Evolutionary conservation across 257 asterid genomes (phyloP).

Genomic region (Paraleonurus japonicus): DNA sequence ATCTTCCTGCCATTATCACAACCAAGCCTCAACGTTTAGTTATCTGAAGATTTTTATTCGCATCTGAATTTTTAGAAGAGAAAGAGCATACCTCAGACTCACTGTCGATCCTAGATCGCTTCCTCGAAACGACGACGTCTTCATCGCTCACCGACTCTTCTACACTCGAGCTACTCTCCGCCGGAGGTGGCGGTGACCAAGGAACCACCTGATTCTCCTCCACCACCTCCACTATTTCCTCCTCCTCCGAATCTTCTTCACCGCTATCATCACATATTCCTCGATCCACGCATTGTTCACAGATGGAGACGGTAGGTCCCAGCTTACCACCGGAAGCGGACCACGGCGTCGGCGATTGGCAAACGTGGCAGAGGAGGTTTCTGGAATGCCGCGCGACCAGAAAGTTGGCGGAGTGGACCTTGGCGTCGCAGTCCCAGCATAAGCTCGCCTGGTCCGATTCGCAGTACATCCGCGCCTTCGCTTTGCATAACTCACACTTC

Average conservation of each 20-base stretch:
- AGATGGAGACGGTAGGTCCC: conserved; percentile 50
- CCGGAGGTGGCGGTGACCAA: conserved; percentile 52
- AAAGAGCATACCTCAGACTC: conserved; percentile 30
- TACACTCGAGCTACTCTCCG: conserved; percentile 38
- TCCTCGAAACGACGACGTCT: conserved; percentile 26
- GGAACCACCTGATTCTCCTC: conserved; percentile 59
- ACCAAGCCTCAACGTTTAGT: not conserved
- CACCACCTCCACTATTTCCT: conserved; percentile 25
- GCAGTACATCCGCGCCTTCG: conserved; percentile 58
- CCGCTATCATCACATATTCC: conserved; percentile 7
- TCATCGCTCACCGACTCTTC: conserved; percentile 29
- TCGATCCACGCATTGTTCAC: conserved; percentile 38
- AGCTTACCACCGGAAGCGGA: conserved; percentile 57
- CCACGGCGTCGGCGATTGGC: conserved; percentile 72
- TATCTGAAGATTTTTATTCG: not conserved
- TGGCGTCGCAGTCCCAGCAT: conserved; percentile 82
- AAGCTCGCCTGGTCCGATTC: conserved; percentile 71
- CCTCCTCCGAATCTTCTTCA: conserved; percentile 27
- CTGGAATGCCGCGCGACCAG: conserved; percentile 77
- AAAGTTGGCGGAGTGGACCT: conserved; percentile 79
- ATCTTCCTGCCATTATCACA: conserved; percentile 30
- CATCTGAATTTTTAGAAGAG: not conserved
- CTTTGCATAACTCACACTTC: conserved; percentile 62
- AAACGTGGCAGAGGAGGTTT: conserved; percentile 60
- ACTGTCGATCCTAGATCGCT: conserved; percentile 32